Conservation (phyloP, 2,329 filamentous ascomycete genomes). For the Claviceps sp. region DNA sequence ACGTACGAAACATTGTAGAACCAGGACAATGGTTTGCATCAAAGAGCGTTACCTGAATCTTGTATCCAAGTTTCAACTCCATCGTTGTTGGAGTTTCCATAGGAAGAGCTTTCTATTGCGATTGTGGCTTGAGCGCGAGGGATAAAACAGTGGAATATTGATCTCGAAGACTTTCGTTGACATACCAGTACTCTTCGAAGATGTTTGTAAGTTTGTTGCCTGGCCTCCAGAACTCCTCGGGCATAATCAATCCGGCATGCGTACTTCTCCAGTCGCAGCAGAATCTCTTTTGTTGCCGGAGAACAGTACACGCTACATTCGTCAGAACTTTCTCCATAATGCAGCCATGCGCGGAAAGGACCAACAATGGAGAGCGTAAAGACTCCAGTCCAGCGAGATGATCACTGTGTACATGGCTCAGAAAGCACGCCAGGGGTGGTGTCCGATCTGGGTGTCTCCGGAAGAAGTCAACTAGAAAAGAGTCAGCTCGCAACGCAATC, state of each 20-base stretch:
- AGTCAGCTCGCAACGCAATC: not conserved
- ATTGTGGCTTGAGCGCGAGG: not conserved
- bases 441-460: slow-evolving; percentile 37
- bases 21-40: slow-evolving; percentile 89
- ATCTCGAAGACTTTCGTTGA: not conserved
- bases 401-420: slow-evolving; percentile 88
- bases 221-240: slow-evolving; percentile 61
- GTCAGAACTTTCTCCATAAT: not conserved
- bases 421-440: slow-evolving; percentile 68
- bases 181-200: slow-evolving; percentile 53
- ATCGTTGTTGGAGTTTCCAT: slow-evolving; percentile 66
- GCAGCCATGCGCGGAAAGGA: not conserved
- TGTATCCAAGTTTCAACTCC: slow-evolving; percentile 54
- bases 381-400: slow-evolving; percentile 72
- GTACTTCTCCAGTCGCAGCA: slow-evolving; percentile 67
- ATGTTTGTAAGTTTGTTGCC: slow-evolving; percentile 63
- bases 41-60: slow-evolving; percentile 70
- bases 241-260: slow-evolving; percentile 71
- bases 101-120: slow-evolving; percentile 57
- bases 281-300: slow-evolving; percentile 63
- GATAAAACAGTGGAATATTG: not conserved
- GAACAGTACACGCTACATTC: slow-evolving; percentile 65
- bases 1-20: slow-evolving; percentile 71
- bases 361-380: slow-evolving; percentile 59
- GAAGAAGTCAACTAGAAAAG: slow-evolving; percentile 65